phyloP scores from a whole-genome alignment of 2,329 filamentous ascomycete species.

The Orbilia javanica region DNA sequence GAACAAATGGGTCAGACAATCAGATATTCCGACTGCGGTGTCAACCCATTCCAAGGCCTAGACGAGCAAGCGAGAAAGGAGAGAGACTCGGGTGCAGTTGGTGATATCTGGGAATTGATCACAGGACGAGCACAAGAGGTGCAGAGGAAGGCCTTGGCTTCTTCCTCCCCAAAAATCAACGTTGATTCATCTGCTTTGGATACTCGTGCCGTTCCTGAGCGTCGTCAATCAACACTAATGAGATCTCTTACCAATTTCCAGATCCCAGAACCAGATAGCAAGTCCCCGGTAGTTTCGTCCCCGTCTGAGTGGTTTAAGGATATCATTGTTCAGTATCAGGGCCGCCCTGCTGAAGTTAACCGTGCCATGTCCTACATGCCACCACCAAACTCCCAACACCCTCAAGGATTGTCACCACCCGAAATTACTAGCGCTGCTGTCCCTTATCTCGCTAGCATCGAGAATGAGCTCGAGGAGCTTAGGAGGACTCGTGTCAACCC shows the following conservation, averaged over 20 bases:
- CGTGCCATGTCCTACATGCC: constrained; percentile 52
- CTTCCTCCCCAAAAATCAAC: constrained; percentile 40
- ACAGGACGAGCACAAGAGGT: constrained; percentile 28
- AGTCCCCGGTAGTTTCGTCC: constrained; percentile 14
- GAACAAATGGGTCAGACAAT: constrained; percentile 40
- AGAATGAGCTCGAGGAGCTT: constrained; percentile 43
- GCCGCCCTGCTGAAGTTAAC: constrained; percentile 43
- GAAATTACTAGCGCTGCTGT: constrained; percentile 49
- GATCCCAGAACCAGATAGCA: constrained; percentile 20
- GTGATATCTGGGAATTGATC: constrained; percentile 56
- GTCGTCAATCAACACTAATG: neutral
- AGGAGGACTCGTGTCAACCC: constrained; percentile 19
- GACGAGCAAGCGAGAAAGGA: constrained; percentile 49
- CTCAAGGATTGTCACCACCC: constrained; percentile 41
- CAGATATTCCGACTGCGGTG: constrained; percentile 56
- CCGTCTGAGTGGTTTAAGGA: constrained; percentile 51
- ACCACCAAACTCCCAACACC: constrained; percentile 32
- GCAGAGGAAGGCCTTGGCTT: constrained; percentile 5
- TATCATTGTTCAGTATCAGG: constrained; percentile 41
- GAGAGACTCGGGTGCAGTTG: constrained; percentile 43
- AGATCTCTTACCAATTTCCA: constrained; percentile 26
- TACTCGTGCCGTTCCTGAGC: neutral
- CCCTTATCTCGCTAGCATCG: constrained; percentile 46
- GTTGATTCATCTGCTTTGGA: constrained; percentile 38
- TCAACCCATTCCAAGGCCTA: constrained; percentile 53